Evolutionary conservation across 2,329 filamentous ascomycete species (phyloP), one percentile per base, ranked within the genome.

Genomic region (Camillea tinctor): DNA sequence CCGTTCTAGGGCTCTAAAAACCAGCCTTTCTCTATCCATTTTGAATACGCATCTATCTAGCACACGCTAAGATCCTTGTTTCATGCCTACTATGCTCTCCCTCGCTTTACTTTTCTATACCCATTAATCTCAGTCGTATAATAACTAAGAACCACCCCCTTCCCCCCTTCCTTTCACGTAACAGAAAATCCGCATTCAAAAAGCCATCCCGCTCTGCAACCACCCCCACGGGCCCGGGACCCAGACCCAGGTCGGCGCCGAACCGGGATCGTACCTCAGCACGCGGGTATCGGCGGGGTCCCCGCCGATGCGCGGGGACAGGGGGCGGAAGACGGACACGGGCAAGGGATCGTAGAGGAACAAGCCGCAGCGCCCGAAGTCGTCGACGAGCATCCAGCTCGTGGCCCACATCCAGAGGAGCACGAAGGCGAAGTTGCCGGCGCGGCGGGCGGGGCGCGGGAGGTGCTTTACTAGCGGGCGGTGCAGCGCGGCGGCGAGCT

Each of bases 321-420:
- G 36, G 1, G 82, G 84, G 23, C 92, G 80, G n/a, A 93, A 70
- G 0, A 83, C 71, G 57, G 91, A 96, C 8, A 94, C 65, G 0
- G 93, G 92, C n/a, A 96, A 76, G 0, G 92, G 92, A 74, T 97
- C 92, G 62, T 87, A 86, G 15, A 96, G 74, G 90, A 91, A 97
- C 0, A 96, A 69, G 0, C 91, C 92, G 0, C 86, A 84, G 11
- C 82, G 80, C 0, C 88, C 83, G 71, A 96, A 87, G 69, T 97
- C 93, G 70, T 96, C 86, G 11, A 87, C 79, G n/a, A 97, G 80
- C 40, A 87, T 73, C 49, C 80, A 80, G 0, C 84, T 83, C 0
- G 91, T 94, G 17, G 79, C 72, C 57, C 87, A 84, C 61, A 96
- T 76, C 91, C 92, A 97, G 0, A 72, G 67, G 4, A 87, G 64